Evolutionary conservation across 2,329 filamentous ascomycete genomes (phyloP).

Genomic region (Botryotinia calthae): DNA sequence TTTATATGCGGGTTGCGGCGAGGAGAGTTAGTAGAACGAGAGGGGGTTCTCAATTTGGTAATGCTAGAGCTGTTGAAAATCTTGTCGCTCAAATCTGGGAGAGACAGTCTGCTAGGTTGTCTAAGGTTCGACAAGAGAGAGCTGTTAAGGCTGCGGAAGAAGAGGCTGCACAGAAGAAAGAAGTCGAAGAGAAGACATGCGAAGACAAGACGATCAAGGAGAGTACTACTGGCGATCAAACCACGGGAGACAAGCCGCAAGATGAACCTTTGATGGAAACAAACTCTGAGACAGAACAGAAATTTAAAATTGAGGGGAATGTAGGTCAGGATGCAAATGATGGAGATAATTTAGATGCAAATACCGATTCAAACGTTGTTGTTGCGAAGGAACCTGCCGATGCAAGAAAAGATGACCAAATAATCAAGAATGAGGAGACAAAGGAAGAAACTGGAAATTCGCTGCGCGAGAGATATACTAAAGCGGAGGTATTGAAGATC

Average conservation of each 20-base stretch:
- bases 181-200: conserved; percentile 33
- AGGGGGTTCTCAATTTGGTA: conserved; percentile 66
- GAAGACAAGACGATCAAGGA: conserved; percentile 35
- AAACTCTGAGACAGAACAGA: not conserved
- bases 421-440: not conserved
- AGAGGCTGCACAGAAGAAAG: not conserved
- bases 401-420: not conserved
- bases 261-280: conserved; percentile 45
- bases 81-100: conserved; percentile 50
- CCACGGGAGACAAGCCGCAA: conserved; percentile 19
- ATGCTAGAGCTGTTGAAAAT: conserved; percentile 68
- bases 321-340: not conserved
- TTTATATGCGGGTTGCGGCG: conserved; percentile 62
- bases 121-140: conserved; percentile 8
- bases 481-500: not conserved
- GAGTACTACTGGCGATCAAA: not conserved
- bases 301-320: no score
- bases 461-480: not conserved
- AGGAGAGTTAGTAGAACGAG: conserved; percentile 60
- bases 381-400: not conserved
- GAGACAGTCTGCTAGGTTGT: conserved; percentile 49
- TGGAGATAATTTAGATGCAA: not conserved
- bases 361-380: not conserved
- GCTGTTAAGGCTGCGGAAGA: conserved; percentile 7
- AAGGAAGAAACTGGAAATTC: not conserved